phyloP scores from a whole-genome alignment of 495 filamentous ascomycete species.

The Penicillium manginii region DNA sequence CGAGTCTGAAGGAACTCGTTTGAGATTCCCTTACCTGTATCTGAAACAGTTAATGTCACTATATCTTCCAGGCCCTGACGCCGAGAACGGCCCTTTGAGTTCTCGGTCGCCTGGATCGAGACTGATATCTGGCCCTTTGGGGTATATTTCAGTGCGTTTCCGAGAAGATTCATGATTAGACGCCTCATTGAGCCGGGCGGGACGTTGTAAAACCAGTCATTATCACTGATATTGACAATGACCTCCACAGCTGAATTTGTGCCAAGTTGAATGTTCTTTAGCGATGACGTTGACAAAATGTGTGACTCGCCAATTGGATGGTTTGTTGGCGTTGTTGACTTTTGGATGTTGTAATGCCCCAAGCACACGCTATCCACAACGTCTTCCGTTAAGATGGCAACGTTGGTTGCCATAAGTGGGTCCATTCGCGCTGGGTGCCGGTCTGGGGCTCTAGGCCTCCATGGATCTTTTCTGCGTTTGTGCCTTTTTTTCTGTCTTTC shows the following conservation, averaged over 20 bases:
- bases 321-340: not conserved
- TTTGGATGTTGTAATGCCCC: constrained; percentile 13
- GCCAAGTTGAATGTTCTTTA: not conserved
- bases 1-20: constrained; percentile 1
- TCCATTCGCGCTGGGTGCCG: constrained; percentile 5
- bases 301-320: not conserved
- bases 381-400: constrained; percentile 18
- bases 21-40: constrained; percentile 52
- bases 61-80: constrained; percentile 31
- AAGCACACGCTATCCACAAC: constrained; percentile 21
- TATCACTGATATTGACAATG: constrained; percentile 54
- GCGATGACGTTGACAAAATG: too few species aligned
- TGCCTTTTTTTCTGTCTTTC: constrained; percentile 15
- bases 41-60: constrained; percentile 42
- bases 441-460: not conserved
- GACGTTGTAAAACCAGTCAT: constrained; percentile 56
- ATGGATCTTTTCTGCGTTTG: constrained; percentile 10
- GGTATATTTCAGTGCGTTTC: constrained; percentile 76
- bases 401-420: constrained; percentile 10
- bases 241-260: constrained; percentile 39
- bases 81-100: constrained; percentile 12
- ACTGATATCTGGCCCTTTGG: constrained; percentile 61
- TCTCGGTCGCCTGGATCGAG: constrained; percentile 47
- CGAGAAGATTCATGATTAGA: constrained; percentile 72
- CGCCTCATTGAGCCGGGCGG: constrained; percentile 67